Conservation (phyloP, 2,329 filamentous ascomycete genomes). For the Xylogone sp. region DNA sequence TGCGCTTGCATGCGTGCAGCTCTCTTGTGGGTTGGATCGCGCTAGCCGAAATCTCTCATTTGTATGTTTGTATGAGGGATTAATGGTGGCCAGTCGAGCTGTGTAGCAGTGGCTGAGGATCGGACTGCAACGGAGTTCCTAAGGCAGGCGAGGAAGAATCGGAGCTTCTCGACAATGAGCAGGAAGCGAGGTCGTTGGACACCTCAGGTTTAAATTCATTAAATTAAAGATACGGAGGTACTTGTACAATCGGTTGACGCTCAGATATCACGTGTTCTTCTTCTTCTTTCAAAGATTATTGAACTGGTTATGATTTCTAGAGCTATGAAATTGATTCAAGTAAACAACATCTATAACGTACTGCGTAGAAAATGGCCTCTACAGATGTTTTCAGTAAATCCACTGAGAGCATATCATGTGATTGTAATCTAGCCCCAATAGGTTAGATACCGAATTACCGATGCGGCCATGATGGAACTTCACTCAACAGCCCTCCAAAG, state of each 20-base stretch:
- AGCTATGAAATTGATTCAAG: too few species aligned
- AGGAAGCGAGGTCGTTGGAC: neutral
- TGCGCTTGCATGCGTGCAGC: constrained; percentile 4
- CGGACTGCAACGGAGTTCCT: neutral
- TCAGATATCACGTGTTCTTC: too few species aligned
- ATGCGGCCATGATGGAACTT: constrained; percentile 3
- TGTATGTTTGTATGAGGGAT: constrained; percentile 25
- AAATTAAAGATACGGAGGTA: too few species aligned
- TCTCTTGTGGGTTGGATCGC: neutral
- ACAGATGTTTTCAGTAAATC: too few species aligned
- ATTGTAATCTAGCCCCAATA: neutral
- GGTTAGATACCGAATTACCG: neutral
- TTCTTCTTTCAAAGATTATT: too few species aligned
- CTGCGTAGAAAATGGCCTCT: too few species aligned
- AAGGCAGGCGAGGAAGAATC: neutral
- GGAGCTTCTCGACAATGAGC: neutral
- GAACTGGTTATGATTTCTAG: too few species aligned
- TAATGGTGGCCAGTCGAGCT: constrained; percentile 22
- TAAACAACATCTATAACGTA: too few species aligned
- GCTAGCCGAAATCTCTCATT: neutral
- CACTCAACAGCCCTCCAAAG: constrained; percentile 8
- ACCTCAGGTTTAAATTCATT: too few species aligned
- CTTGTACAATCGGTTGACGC: too few species aligned
- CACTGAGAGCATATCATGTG: neutral
- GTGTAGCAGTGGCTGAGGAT: constrained; percentile 1